Conservation (phyloP, 257 asterid genomes). For the Thymus mandschuricus region DNA sequence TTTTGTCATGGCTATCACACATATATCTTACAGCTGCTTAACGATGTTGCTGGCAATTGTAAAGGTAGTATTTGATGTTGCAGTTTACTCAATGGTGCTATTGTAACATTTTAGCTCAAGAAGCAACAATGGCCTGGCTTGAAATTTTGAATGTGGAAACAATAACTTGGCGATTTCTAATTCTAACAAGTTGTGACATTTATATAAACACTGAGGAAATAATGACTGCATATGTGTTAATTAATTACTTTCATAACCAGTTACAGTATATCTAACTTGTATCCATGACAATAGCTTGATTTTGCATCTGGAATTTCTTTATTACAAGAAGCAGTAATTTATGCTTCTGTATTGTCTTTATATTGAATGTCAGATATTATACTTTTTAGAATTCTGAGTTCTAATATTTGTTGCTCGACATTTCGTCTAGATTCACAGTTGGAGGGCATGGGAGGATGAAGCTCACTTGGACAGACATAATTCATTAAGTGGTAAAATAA, state of each 20-base stretch:
- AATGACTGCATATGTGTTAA: not conserved
- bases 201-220: not conserved
- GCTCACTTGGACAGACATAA: conserved; percentile 76
- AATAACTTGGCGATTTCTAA: not conserved
- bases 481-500: conserved; percentile 62
- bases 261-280: not conserved
- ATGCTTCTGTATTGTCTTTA: not conserved
- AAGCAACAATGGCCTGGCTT: not conserved
- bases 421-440: conserved; percentile 73
- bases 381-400: conserved; percentile 22
- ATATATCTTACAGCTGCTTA: conserved; percentile 91
- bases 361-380: not conserved
- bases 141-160: not conserved
- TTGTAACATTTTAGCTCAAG: not conserved
- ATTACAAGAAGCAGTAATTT: not conserved
- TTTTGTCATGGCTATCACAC: conserved; percentile 96
- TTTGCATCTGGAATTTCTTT: not conserved
- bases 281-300: not conserved
- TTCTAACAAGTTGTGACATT: not conserved
- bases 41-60: conserved; percentile 96
- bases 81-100: not conserved
- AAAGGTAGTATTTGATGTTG: conserved; percentile 58
- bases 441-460: conserved; percentile 98
- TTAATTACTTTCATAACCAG: not conserved
- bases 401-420: conserved; percentile 17